Conservation (phyloP, 2,329 filamentous ascomycete species). For the Cladophialophora exuberans region DNA sequence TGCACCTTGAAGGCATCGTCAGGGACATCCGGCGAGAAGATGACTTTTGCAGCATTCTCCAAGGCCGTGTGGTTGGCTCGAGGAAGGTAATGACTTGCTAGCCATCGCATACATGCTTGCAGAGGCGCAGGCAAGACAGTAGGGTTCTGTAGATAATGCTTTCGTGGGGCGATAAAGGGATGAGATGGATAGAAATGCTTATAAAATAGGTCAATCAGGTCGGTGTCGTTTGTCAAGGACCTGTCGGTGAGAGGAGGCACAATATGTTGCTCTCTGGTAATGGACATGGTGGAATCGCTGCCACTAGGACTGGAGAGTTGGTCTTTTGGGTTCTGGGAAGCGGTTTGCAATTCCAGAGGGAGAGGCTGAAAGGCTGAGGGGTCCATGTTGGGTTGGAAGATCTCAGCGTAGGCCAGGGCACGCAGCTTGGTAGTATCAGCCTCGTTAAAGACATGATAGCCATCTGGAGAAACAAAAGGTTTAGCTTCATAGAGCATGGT, state of each 20-base stretch:
- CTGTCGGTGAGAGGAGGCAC: conserved; percentile 2
- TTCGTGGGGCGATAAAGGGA: conserved; percentile 58
- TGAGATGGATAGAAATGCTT: conserved; percentile 59
- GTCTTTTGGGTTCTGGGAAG: neutral
- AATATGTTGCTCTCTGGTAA: conserved; percentile 26
- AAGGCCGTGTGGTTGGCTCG: conserved; percentile 38
- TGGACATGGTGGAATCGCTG: conserved; percentile 28
- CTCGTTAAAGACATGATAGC: conserved; percentile 17
- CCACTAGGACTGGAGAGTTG: conserved; percentile 18
- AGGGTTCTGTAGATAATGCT: conserved; percentile 38
- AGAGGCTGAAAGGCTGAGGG: conserved; percentile 31
- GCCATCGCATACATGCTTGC: conserved; percentile 59
- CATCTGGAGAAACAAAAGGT: conserved; percentile 16
- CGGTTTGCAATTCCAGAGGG: conserved; percentile 27
- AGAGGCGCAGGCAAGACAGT: conserved; percentile 52
- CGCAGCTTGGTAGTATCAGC: conserved; percentile 26
- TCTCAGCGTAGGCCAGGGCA: conserved; percentile 28
- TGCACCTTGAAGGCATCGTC: conserved; percentile 42
- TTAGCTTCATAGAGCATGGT: conserved; percentile 15
- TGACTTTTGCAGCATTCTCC: conserved; percentile 34
- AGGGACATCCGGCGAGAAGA: conserved; percentile 32
- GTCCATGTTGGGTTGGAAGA: conserved; percentile 26
- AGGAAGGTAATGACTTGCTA: conserved; percentile 59
- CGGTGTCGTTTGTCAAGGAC: conserved; percentile 30
- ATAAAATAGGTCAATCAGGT: conserved; percentile 59